Percentiles rank a stretch among this genome's conserved stretches.
phyloP scores from a whole-genome alignment of 176 grass and related monocot genomes.

The Ananas comosus region DNA sequence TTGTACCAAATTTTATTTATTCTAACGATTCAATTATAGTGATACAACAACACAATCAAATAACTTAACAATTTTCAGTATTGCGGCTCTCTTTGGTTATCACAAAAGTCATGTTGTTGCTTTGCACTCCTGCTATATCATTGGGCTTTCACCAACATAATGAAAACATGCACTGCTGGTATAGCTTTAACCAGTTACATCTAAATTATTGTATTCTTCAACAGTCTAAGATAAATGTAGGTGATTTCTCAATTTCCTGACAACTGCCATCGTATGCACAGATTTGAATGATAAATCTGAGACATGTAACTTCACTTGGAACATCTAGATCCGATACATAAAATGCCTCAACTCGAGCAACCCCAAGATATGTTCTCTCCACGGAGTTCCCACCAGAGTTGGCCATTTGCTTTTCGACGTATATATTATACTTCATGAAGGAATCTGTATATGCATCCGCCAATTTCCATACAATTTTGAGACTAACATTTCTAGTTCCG shows the following conservation, averaged over 20 bases:
- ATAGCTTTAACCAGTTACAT: too few species aligned
- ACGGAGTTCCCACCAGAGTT: slow-evolving; percentile 14
- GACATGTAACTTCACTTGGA: slow-evolving; percentile 13
- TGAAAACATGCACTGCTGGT: too few species aligned
- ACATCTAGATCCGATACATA: slow-evolving; percentile 57
- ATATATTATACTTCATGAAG: slow-evolving; percentile 77
- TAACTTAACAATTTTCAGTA: too few species aligned
- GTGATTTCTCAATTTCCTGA: slow-evolving; percentile 52
- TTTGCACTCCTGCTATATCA: too few species aligned
- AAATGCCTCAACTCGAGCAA: slow-evolving; percentile 51
- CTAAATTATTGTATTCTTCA: neutral
- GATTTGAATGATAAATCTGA: slow-evolving; percentile 73
- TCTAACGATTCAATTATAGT: too few species aligned
- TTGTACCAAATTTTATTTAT: too few species aligned
- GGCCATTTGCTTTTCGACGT: slow-evolving; percentile 39
- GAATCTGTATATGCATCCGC: slow-evolving; percentile 14
- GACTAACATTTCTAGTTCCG: slow-evolving; percentile 35
- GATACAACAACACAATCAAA: too few species aligned
- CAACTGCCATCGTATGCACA: slow-evolving; percentile 49
- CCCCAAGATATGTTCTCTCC: slow-evolving; percentile 37
- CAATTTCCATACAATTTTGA: slow-evolving; percentile 63
- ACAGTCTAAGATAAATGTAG: slow-evolving; percentile 33
- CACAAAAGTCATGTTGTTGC: too few species aligned
- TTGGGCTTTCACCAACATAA: too few species aligned
- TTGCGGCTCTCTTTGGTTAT: too few species aligned